Percentiles rank a stretch among this genome's conserved stretches.
Conservation (phyloP, 805 yeast species). For the Hanseniaspora nectarophila region DNA sequence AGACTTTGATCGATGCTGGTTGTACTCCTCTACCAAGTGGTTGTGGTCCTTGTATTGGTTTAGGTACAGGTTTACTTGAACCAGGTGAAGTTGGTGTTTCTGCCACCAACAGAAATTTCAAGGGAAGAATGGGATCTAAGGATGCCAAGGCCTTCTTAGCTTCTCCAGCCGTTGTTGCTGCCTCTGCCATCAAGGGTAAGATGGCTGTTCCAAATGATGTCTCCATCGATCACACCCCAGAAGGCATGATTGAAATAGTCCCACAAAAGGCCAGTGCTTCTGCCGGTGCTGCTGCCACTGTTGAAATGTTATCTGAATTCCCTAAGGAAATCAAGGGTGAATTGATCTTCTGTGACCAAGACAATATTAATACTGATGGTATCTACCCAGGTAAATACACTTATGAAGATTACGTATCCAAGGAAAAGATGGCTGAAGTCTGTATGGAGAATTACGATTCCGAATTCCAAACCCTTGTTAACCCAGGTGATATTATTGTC, state of each 20-base stretch:
- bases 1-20: conserved; percentile 78
- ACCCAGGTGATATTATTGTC: conserved; percentile 78
- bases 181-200: conserved; percentile 89
- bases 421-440: conserved; percentile 94
- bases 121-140: conserved; percentile 97
- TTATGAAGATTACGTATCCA: conserved; percentile 91
- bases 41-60: conserved; percentile 98
- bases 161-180: conserved; percentile 97
- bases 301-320: conserved; percentile 80
- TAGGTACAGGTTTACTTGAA: conserved; percentile 85
- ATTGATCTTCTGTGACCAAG: conserved; percentile 89
- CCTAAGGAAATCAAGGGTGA: conserved; percentile 86
- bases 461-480: conserved; percentile 70
- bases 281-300: conserved; percentile 31
- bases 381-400: conserved; percentile 98
- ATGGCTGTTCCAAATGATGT: conserved; percentile 89
- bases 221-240: conserved; percentile 40
- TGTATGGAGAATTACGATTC: conserved; percentile 98
- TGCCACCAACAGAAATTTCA: conserved; percentile 96
- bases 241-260: conserved; percentile 35
- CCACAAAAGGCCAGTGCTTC: conserved; percentile 25
- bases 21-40: conserved; percentile 94
- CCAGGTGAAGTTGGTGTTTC: conserved; percentile 97
- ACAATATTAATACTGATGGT: conserved; percentile 94
- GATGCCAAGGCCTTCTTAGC: conserved; percentile 94